Percentiles rank a stretch among this genome's conserved stretches.
phyloP scores from a whole-genome alignment of 176 grass and related monocot species.

The Musa itinerans region DNA sequence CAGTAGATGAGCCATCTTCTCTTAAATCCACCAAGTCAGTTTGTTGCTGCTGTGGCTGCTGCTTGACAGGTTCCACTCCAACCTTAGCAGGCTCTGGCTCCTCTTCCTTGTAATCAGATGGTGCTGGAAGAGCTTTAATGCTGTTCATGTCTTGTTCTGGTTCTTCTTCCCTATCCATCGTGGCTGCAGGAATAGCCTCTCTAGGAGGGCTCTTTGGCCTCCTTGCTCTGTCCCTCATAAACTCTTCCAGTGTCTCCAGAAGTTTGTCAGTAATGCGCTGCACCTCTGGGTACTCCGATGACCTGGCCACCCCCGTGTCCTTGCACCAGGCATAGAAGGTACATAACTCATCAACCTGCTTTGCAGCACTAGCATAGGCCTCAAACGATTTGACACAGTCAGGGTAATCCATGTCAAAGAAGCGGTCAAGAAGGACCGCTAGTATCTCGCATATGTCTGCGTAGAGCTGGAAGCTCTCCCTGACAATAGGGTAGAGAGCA shows the following conservation, averaged over 20 bases:
- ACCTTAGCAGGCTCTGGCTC: conserved; percentile 13
- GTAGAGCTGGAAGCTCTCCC: conserved; percentile 48
- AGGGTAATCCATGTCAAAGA: conserved; percentile 78
- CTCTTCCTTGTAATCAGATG: conserved; percentile 13
- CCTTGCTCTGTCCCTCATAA: conserved; percentile 41
- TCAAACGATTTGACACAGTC: conserved; percentile 66
- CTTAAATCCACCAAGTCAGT: conserved; percentile 55
- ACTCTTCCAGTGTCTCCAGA: conserved; percentile 59
- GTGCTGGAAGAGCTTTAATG: conserved; percentile 3
- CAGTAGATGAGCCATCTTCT: conserved; percentile 24
- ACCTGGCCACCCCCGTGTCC: conserved; percentile 33
- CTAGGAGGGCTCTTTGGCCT: conserved; percentile 25
- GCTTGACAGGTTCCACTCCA: not conserved
- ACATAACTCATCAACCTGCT: conserved; percentile 50
- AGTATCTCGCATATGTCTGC: conserved; percentile 39
- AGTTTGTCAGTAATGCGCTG: conserved; percentile 46
- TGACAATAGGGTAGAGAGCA: conserved; percentile 26
- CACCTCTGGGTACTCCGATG: conserved; percentile 45
- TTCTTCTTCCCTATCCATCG: not conserved
- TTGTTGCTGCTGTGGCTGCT: conserved; percentile 10
- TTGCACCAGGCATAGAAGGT: conserved; percentile 57
- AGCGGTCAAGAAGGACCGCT: conserved; percentile 47
- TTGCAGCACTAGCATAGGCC: conserved; percentile 43
- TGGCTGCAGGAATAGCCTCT: conserved; percentile 12
- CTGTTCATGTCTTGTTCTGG: conserved; percentile 23